Evolutionary conservation across 306 rosid species (phyloP), one percentile per base, ranked within the genome.

Genomic region (Chamaecrista fasciculata): DNA sequence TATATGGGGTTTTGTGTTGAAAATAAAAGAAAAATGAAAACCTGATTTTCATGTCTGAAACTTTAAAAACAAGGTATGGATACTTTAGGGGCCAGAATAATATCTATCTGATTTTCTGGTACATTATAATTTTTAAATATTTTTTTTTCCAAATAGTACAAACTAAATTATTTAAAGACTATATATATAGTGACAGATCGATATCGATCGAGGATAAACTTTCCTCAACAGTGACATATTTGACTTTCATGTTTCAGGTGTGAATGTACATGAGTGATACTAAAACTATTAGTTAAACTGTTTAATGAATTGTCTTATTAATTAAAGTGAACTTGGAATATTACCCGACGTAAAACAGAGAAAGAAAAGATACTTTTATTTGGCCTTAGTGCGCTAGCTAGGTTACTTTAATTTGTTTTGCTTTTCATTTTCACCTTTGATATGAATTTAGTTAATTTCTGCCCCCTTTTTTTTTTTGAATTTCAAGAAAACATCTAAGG

Each of bases 311-410:
- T 16, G 52, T 7, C 24, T 16, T 47, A 18, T 5, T 18, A 11
- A 18, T 6, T 43, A 34, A 58, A 33, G 65, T 18, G 1, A 58
- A 19, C 6, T 58, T 1, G 24, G 43, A 58, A 58, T 58, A 34
- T 34, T 33, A 18, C 16, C 46, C 1, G 4, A 33, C 46, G 46
- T 34, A 34, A 33, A 59, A 16, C 18, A 33, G 18, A 12, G 9
- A 59, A 59, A 33, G 26, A 34, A 59, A 59, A 59, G 65, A 33
- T 8, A 59, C 65, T 59, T 59, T 59, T 33, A 34, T 59, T 59
- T 33, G 33, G 65, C 26, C 46, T 1, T 59, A 59, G 65, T 34
- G 65, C 65, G 65, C 65, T 10, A 59, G 65, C 65, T 10, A 59
- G 4, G 65, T 59, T 19, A 34, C 65, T 59, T 57, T 19, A 34